Base-by-base conservation (phyloP, 768 basidiomycete species). In the Phaeolepiota aurea region DNA sequence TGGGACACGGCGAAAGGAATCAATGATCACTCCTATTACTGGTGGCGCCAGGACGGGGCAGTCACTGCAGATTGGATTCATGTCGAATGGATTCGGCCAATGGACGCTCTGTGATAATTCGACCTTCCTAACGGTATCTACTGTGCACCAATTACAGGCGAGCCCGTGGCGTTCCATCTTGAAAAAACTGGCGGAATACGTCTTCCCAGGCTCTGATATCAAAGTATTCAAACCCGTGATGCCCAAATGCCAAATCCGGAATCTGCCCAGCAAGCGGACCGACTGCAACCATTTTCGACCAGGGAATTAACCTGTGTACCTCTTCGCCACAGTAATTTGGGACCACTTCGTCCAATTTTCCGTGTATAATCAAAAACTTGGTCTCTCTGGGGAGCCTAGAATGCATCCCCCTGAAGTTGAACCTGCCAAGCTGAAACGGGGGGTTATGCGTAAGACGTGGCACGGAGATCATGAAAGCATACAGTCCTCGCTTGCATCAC, bases 161-260 rank as follows among this genome's bases (percentile, higher is more conserved):
- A 13, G 37, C 15, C 11, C 15, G 10, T 7, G 18, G 15, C 10
- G 20, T 5, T 11, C 15, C 18, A 14, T 31, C 20, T 11, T 42
- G 35, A 20, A 66, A 45, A 40, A 71, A 71, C 22, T 43, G 48
- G 40, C 65, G 61, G 1, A 69, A 45, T 4, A 66, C 64, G 34
- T 61, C 58, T 15, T 46, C 45, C 69, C 69, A 72, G 25, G 68
- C 54, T 37, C 54, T 51, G 3, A 64, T 48, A 43, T 63, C 62
- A 41, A 72, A 71, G 46, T 71, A 73, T 45, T 71, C 71, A 42
- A 57, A 65, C 70, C 67, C 71, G 25, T 62, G 48, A 46, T 70
- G 69, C 2, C 69, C 69, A 42, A 72, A 70, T 2, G 52, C 57
- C 19, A 60, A 49, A 40, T 39, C 56, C 16, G 63, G 60, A 12